Base-by-base conservation (phyloP, 305 asterid species). In the Fraxinus paxiana region DNA sequence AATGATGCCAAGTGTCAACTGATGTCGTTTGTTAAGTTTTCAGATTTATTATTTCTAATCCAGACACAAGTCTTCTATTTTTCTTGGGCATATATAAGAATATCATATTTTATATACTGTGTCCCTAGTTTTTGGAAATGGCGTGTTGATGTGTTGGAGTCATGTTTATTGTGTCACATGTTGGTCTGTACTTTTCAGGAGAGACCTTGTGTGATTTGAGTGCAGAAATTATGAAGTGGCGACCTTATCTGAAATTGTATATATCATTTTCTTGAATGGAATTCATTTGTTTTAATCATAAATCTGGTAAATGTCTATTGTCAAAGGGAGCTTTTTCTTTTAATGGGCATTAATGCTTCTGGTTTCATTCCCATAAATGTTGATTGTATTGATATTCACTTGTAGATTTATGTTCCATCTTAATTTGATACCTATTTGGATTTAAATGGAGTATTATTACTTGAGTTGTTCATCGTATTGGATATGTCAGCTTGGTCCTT, bases 351-450 rank as follows among this genome's bases (percentile, higher is more conserved):
- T 74, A 33, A 37, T 41, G 61, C 41, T 34, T 65, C 35, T 15
- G 41, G 9, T 30, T 70, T 70, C 75, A 31, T 70, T 30, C 46
- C 41, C 41, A 31, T 18, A 70, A 31, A 30, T 31, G 24, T 70
- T 31, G 24, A 70, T 15, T 15, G 13, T 15, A 31, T 69, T 69
- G 4, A 54, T 69, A 69, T 30, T 69, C 38, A 69, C 75, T 15
- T 73, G 74, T 65, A n/a, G 9, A 78, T 20, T 9, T 77, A 71
- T 75, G 26, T 77, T 83, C 75, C 69, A 31, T 70, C 78, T 65
- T 26, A 72, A 34, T 78, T 18, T 17, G 9, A 70, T 70, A 34
- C 59, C 77, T 77, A 59, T 56, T 34, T 69, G 34, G 30, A 38
- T 61, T 7, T 54, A 54, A 59, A 37, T 37, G 41, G 71, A 30